A percentile compares a stretch with the other conserved stretches of the same genome.
These are phyloP conservation scores for Erodium moschatum DNA, from an alignment of 441 rosid genomes.

Conservation along the genomic window DNA sequence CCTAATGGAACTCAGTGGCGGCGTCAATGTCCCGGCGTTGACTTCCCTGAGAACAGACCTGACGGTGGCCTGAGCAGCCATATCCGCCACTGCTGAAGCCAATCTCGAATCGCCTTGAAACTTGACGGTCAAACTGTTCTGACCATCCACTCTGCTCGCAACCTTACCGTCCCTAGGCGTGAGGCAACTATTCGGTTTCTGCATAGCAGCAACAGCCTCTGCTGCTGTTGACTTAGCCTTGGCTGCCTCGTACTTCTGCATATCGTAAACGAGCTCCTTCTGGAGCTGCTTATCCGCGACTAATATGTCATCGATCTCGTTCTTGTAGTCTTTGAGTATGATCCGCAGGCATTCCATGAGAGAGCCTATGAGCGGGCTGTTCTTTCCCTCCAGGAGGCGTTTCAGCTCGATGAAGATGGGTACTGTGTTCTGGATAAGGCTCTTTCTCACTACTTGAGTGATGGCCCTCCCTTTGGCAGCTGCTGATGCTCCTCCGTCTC, in stretches of 20 bases:
- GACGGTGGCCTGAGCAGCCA: constrained; percentile 53
- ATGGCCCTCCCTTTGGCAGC: constrained; percentile 78
- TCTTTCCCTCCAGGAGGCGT: constrained; percentile 76
- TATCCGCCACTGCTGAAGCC: constrained; percentile 60
- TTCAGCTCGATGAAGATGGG: constrained; percentile 94
- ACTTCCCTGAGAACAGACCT: constrained; percentile 69
- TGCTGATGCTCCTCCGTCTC: constrained; percentile 30
- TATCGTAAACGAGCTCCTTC: constrained; percentile 81
- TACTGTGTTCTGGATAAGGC: constrained; percentile 82
- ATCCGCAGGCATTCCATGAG: constrained; percentile 87
- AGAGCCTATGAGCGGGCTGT: constrained; percentile 86
- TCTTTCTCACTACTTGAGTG: constrained; percentile 78
- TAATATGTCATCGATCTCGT: constrained; percentile 80
- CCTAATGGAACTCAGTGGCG: constrained; percentile 62
- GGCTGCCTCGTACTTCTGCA: constrained; percentile 69
- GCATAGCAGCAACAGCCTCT: constrained; percentile 28
- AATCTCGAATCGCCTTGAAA: constrained; percentile 34
- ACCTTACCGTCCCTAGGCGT: constrained; percentile 21
- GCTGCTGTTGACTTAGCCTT: constrained; percentile 50
- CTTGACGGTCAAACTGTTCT: constrained; percentile 17
- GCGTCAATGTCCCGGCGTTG: constrained; percentile 47
- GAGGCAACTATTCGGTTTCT: constrained; percentile 26
- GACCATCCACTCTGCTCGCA: no score
- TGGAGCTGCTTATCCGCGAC: constrained; percentile 87
- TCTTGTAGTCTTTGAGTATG: constrained; percentile 89